Evolutionary conservation across 73 alveolate species (phyloP), one percentile per base, ranked within the genome.

Genomic region (Paraurostyla sp.): DNA sequence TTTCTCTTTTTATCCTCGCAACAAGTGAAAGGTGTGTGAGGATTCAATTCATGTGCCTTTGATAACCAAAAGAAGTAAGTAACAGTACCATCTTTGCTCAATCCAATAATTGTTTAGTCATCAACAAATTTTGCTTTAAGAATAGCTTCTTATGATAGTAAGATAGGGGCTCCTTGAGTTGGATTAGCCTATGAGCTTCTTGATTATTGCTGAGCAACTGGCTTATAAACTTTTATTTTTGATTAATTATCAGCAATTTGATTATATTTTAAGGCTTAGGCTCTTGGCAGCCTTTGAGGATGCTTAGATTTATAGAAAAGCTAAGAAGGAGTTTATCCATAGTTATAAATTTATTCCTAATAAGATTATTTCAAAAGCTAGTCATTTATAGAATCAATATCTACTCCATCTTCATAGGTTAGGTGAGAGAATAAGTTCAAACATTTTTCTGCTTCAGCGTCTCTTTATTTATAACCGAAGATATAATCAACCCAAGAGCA

Each of bases 241-340:
- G 94, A 96, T 18, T 80, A 75, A 22, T 73, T 75, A 80, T 93
- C 96, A 52, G 85, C 89, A 25, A 95, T 92, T 18, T 84, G 87
- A 65, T 95, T 95, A 73, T 22, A 93, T 68, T 93, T 75, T 16
- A 92, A 56, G 25, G 93, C 99, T 46, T 71, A 49, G 35, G 71
- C 76, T 62, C 76, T 84, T 25, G 87, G 92, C 43, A 57, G 36
- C 46, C 91, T 93, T 38, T 51, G 75, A 56, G 95, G 95, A 78
- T 94, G 97, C 60, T 81, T 56, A 27, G 71, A 90, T 82, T 91
- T 91, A 76, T 92, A 90, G 83, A 97, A 96, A 0, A 95, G 71
- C 87, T 96, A 82, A 25, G 95, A 90, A 20, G 99, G 99, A 3
- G 99, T 94, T 80, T 95, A 93, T 32, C 99, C 99, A 85, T 90